phyloP scores from a whole-genome alignment of 2,329 filamentous ascomycete genomes.

The Colletotrichum lentis region DNA sequence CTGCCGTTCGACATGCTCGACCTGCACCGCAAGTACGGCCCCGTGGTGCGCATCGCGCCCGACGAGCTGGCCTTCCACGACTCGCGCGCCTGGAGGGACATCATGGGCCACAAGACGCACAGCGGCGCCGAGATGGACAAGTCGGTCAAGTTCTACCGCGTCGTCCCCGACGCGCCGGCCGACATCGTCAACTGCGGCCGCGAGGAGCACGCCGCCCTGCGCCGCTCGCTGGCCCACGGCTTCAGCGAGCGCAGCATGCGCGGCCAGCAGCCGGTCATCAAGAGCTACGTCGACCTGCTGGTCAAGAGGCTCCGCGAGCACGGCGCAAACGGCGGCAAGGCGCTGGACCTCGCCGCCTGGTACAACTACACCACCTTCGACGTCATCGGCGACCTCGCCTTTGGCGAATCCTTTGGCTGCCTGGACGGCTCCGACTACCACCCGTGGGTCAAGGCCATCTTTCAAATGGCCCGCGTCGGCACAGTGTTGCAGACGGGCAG shows the following conservation, averaged over 20 bases:
- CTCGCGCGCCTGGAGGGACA: slow-evolving; percentile 51
- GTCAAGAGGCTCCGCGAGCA: slow-evolving; percentile 49
- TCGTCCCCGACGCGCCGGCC: neutral
- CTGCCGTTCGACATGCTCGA: slow-evolving; percentile 43
- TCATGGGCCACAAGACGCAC: slow-evolving; percentile 47
- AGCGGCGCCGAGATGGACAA: slow-evolving; percentile 36
- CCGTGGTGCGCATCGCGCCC: slow-evolving; percentile 56
- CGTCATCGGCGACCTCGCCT: slow-evolving; percentile 45
- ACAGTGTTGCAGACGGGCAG: slow-evolving; percentile 26
- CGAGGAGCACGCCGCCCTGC: slow-evolving; percentile 34
- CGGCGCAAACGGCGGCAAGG: slow-evolving; percentile 16
- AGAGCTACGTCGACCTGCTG: slow-evolving; percentile 51
- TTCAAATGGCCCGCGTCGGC: slow-evolving; percentile 37
- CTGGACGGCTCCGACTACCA: slow-evolving; percentile 41
- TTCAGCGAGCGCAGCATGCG: slow-evolving; percentile 42
- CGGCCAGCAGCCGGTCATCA: slow-evolving; percentile 44
- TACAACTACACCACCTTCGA: slow-evolving; percentile 46
- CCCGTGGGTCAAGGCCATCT: slow-evolving; percentile 43
- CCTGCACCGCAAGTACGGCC: slow-evolving; percentile 53
- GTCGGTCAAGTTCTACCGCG: slow-evolving; percentile 26
- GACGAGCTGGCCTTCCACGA: slow-evolving; percentile 56
- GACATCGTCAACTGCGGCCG: slow-evolving; percentile 38
- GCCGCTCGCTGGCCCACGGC: slow-evolving; percentile 39
- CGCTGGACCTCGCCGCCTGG: slow-evolving; percentile 42
- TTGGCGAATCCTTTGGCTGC: slow-evolving; percentile 45